Evolutionary conservation across 2,329 filamentous ascomycete species (phyloP).

Genomic region (Penicillium rolfsii): DNA sequence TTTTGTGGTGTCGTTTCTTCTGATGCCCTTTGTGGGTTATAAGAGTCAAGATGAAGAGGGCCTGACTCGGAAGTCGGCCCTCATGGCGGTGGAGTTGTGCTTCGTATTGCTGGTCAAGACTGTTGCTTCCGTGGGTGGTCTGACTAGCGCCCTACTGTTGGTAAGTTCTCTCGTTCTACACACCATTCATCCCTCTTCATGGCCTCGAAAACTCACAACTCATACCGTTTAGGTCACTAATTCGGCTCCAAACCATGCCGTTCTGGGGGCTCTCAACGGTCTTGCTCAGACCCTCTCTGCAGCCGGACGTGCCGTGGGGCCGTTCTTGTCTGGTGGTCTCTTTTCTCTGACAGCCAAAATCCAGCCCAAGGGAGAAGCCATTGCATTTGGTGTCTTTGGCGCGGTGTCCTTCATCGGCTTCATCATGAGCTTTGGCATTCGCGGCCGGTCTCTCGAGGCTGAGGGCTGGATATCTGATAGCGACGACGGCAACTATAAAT

Average conservation of each 20-base stretch:
- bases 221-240: slow-evolving; percentile 76
- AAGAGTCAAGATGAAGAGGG: slow-evolving; percentile 63
- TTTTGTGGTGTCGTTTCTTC: slow-evolving; percentile 77
- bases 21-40: slow-evolving; percentile 91
- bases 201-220: not conserved
- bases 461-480: slow-evolving; percentile 56
- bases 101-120: slow-evolving; percentile 83
- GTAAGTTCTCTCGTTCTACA: slow-evolving; percentile 55
- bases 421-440: slow-evolving; percentile 75
- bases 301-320: slow-evolving; percentile 83
- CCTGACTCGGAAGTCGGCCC: slow-evolving; percentile 64
- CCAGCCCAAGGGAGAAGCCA: slow-evolving; percentile 76
- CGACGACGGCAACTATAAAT: slow-evolving; percentile 48
- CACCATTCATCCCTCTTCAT: not conserved
- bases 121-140: slow-evolving; percentile 81
- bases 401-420: slow-evolving; percentile 81
- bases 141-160: slow-evolving; percentile 86
- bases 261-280: slow-evolving; percentile 87
- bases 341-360: slow-evolving; percentile 79
- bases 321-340: slow-evolving; percentile 82
- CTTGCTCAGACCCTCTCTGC: slow-evolving; percentile 92
- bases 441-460: slow-evolving; percentile 62
- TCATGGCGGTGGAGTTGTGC: slow-evolving; percentile 82
- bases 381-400: slow-evolving; percentile 87
- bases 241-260: slow-evolving; percentile 80